phyloP scores from a whole-genome alignment of 1,284 basidiomycete species.

The Porogramme epimiltina region DNA sequence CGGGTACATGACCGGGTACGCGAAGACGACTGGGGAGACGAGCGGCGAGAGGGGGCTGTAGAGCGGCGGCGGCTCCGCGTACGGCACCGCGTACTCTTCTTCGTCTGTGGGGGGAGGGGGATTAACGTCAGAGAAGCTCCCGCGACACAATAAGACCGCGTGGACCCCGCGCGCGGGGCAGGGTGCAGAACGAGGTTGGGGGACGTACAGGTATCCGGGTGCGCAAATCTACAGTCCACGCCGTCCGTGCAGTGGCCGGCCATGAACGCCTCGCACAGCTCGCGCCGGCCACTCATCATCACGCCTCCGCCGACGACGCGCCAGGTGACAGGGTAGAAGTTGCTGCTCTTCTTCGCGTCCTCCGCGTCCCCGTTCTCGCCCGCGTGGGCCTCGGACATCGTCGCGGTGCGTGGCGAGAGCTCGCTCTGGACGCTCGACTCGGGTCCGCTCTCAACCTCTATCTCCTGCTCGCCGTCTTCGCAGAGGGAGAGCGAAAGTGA shows the following conservation, averaged over 20 bases:
- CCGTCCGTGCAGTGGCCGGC: slow-evolving; percentile 40
- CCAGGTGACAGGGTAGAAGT: slow-evolving; percentile 51
- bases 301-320: slow-evolving; percentile 52
- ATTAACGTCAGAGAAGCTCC: no score
- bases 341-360: slow-evolving; percentile 33
- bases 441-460: slow-evolving; percentile 19
- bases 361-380: slow-evolving; percentile 7
- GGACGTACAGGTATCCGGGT: slow-evolving; percentile 33
- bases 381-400: slow-evolving; percentile 11
- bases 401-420: slow-evolving; percentile 9
- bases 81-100: slow-evolving; percentile 5
- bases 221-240: slow-evolving; percentile 40
- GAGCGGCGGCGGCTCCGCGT: slow-evolving; percentile 8
- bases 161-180: no score
- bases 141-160: no score
- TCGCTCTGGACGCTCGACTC: slow-evolving; percentile 17
- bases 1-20: slow-evolving; percentile 17
- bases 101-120: slow-evolving; percentile 13
- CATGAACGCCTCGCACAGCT: slow-evolving; percentile 37
- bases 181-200: not conserved
- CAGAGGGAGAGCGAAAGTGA: not conserved
- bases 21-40: slow-evolving; percentile 13
- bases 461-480: slow-evolving; percentile 2
- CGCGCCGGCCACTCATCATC: slow-evolving; percentile 46
- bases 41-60: slow-evolving; percentile 15